A percentile compares a stretch with the other conserved stretches of the same genome.
Evolutionary conservation across 1,139 yeast genomes (phyloP).

Genomic region (Hansenula anomala): DNA sequence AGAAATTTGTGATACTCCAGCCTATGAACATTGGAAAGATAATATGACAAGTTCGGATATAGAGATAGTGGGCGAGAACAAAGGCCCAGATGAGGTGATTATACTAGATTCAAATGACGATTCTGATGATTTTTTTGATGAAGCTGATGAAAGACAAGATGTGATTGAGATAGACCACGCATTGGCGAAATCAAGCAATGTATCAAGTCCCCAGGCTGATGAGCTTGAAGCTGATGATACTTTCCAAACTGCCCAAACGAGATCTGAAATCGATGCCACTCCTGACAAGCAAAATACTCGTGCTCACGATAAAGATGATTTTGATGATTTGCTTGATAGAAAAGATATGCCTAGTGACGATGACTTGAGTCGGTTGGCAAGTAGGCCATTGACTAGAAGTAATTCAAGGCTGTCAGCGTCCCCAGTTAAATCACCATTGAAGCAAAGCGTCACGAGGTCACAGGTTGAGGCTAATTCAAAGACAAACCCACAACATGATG

Average conservation of each 20-base stretch:
- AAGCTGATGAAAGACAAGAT: conserved; percentile 14
- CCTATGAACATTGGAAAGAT: neutral
- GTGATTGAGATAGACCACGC: conserved; percentile 19
- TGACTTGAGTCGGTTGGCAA: too few relatives aligned
- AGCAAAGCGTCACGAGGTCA: too few relatives aligned
- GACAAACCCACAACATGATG: too few relatives aligned
- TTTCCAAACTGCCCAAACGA: neutral
- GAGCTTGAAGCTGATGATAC: neutral
- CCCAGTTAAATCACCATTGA: too few relatives aligned
- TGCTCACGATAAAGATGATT: too few relatives aligned
- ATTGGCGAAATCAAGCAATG: conserved; percentile 20
- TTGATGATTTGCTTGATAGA: too few relatives aligned
- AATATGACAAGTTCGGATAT: neutral
- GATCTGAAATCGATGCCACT: neutral
- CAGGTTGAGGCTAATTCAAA: too few relatives aligned
- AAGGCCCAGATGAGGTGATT: neutral
- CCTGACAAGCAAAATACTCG: neutral
- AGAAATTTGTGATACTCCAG: too few relatives aligned
- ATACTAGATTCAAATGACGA: neutral
- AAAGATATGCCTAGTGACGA: too few relatives aligned
- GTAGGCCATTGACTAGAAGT: too few relatives aligned
- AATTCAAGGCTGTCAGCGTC: too few relatives aligned
- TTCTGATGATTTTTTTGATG: neutral
- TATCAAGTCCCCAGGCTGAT: conserved; percentile 14
- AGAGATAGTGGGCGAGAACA: neutral